A percentile compares a stretch with the other conserved stretches of the same genome.
Evolutionary conservation across 2,329 filamentous ascomycete genomes (phyloP).

Genomic region (Corniculantispora saksenae): DNA sequence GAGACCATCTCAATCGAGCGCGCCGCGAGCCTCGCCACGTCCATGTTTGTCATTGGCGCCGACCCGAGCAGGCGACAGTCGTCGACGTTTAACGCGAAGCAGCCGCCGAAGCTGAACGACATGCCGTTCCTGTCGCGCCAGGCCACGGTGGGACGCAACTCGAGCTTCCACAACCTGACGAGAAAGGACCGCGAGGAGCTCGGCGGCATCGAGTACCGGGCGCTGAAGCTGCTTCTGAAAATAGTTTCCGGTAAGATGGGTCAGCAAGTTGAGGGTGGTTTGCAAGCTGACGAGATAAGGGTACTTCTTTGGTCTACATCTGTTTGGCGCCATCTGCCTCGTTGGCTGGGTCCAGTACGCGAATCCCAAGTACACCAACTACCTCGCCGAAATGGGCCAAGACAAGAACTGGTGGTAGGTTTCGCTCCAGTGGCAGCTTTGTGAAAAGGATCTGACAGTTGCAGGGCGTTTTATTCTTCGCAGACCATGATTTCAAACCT

Average conservation of each 20-base stretch:
- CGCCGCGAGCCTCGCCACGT: slow-evolving; percentile 35
- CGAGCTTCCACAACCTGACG: slow-evolving; percentile 45
- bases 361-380: slow-evolving; percentile 41
- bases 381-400: slow-evolving; percentile 40
- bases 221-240: slow-evolving; percentile 49
- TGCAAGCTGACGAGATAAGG: slow-evolving; percentile 27
- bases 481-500: slow-evolving; percentile 55
- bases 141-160: slow-evolving; percentile 48
- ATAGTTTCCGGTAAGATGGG: slow-evolving; percentile 40
- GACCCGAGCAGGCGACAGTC: slow-evolving; percentile 23
- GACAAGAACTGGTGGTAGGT: slow-evolving; percentile 51
- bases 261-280: not conserved
- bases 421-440: no score
- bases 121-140: slow-evolving; percentile 44
- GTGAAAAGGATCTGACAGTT: not conserved
- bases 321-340: slow-evolving; percentile 50
- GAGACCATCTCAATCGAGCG: slow-evolving; percentile 39
- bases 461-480: slow-evolving; percentile 49
- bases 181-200: slow-evolving; percentile 44
- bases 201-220: slow-evolving; percentile 54
- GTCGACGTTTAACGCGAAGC: slow-evolving; percentile 13
- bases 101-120: slow-evolving; percentile 24
- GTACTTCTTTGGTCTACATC: slow-evolving; percentile 47
- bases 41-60: slow-evolving; percentile 41
- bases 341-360: slow-evolving; percentile 48